Evolutionary conservation across 1,284 basidiomycete species (phyloP), one percentile per base, ranked within the genome.

Genomic region (Moesziomyces antarcticus): DNA sequence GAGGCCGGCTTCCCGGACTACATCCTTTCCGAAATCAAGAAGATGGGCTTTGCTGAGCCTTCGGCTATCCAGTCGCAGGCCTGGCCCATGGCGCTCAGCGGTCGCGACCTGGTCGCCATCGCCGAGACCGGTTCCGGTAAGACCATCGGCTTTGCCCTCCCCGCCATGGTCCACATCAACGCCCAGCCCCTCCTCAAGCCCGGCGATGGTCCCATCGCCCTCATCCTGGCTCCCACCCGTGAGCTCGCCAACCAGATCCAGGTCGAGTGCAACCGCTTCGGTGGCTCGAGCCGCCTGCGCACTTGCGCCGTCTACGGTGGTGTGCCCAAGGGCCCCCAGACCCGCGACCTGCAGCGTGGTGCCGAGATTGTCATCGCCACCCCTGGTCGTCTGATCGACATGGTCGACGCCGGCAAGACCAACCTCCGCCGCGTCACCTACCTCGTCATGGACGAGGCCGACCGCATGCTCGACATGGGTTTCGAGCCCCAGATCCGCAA

Each of bases 401-500:
- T 96, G 94, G 88, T 96, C 24, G 97, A 99, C 87, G 90, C 90
- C 5, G 91, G 92, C 84, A 97, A 97, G 87, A 98, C 94, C 52
- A 98, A 98, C 86, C 89, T 99, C 59, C 92, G 91, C 70, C 91
- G 96, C 51, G 89, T 99, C 61, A 99, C 96, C 44, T 99, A 99
- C 86, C 89, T 99, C 53, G 96, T 99, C 83, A 94, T 99, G 91
- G 96, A 99, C 85, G 97, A 99, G 86, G 96, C 96, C 59, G 96
- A 98, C 87, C 92, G 94, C 79, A 96, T 96, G 93, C 89, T 96
- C 75, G 93, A 96, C 87, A 96, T 96, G 94, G 94, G 96, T 89
- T 99, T 99, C 87, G 96, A 99, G 87, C 96, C 96, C 63, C 96
- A 99, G 85, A 99, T 99, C 84, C 90, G 95, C 85, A 99, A 99